Conservation (phyloP, 768 basidiomycete species). For the Suillus alpinus region DNA sequence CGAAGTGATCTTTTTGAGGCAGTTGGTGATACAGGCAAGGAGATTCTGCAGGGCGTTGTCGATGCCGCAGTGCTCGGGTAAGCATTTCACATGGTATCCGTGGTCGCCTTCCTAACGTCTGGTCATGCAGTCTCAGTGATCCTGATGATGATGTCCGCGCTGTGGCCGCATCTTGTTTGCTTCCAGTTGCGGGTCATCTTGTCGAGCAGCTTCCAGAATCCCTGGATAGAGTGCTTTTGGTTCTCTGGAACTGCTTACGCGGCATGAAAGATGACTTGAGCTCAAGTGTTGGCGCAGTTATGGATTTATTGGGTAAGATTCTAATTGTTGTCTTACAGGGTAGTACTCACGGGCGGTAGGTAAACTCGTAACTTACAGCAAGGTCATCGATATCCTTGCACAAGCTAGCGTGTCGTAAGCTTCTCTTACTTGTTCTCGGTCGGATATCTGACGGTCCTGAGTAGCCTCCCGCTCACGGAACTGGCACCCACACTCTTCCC, state of each 20-base stretch:
- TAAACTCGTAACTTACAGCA: constrained; percentile 73
- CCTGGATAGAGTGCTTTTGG: constrained; percentile 70
- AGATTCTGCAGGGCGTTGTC: constrained; percentile 77
- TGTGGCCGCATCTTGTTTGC: constrained; percentile 87
- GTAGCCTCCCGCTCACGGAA: constrained; percentile 73
- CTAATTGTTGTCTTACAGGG: constrained; percentile 3
- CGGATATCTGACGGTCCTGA: constrained; percentile 5
- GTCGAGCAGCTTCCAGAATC: constrained; percentile 73
- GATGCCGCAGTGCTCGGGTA: constrained; percentile 91
- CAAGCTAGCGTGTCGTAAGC: constrained; percentile 70
- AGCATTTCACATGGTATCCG: constrained; percentile 20
- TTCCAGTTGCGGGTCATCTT: constrained; percentile 82
- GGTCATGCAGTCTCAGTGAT: constrained; percentile 69
- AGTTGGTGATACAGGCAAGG: constrained; percentile 41
- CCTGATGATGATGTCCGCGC: constrained; percentile 95
- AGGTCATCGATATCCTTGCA: constrained; percentile 75
- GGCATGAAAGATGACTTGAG: constrained; percentile 97
- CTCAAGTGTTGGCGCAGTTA: constrained; percentile 94
- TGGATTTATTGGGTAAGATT: constrained; percentile 86
- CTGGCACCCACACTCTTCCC: constrained; percentile 89
- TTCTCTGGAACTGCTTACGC: constrained; percentile 86
- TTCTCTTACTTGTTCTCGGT: neutral
- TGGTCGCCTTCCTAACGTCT: constrained; percentile 9
- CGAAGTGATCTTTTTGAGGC: constrained; percentile 72
- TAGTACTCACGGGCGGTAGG: constrained; percentile 42